Evolutionary conservation across 2,329 filamentous ascomycete genomes (phyloP).

Genomic region (Trichoderma simmonsii): DNA sequence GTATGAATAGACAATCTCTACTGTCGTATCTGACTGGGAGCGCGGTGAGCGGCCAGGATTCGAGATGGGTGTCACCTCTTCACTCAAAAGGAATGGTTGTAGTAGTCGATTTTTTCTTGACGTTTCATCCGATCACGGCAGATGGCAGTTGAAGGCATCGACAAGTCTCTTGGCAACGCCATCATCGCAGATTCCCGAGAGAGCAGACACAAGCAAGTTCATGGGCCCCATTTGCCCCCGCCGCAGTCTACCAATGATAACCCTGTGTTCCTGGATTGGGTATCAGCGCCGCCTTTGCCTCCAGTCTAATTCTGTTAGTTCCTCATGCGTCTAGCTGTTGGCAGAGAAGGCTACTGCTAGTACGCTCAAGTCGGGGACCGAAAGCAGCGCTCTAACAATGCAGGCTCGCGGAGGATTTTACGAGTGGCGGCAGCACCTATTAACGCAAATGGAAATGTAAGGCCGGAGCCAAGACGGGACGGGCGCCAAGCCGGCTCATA

Average conservation of each 20-base stretch:
- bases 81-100: background rate
- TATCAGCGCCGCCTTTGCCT: background rate
- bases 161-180: conserved; percentile 12
- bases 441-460: background rate
- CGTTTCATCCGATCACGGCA: conserved; percentile 10
- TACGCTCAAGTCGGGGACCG: background rate
- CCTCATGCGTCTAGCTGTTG: background rate
- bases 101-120: background rate
- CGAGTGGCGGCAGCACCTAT: background rate
- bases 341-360: background rate
- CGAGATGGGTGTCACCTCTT: background rate
- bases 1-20: background rate
- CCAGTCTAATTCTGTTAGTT: background rate
- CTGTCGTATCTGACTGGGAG: background rate
- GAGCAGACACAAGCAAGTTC: background rate
- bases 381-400: background rate
- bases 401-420: background rate
- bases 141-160: conserved; percentile 10
- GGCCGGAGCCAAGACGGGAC: conserved; percentile 13
- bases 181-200: conserved; percentile 14
- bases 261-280: conserved; percentile 4
- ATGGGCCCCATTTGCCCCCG: background rate
- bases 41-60: background rate
- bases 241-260: background rate
- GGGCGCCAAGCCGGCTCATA: conserved; percentile 8